Conservation (phyloP, 148 eudicot species). For the Limonium bicolor region DNA sequence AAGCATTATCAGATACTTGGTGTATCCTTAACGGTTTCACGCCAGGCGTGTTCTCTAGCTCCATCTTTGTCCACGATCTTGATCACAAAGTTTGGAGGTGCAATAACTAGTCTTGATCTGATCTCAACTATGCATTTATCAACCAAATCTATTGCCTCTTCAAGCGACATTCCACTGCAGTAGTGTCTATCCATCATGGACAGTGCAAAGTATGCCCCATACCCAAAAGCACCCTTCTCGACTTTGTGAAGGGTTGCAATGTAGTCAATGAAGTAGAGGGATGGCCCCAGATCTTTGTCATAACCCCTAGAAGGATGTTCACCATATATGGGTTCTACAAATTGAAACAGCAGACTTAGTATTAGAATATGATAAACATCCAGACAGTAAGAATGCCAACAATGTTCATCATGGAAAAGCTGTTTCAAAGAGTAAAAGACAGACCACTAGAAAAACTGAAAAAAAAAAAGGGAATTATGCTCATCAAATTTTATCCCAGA, state of each 20-base stretch:
- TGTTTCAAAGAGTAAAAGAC: too few species aligned
- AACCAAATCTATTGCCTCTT: slow-evolving; percentile 62
- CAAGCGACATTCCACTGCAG: slow-evolving; percentile 50
- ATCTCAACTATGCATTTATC: slow-evolving; percentile 71
- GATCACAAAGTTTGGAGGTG: slow-evolving; percentile 81
- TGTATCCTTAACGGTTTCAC: slow-evolving; percentile 49
- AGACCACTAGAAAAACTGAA: too few species aligned
- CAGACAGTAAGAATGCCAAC: not conserved
- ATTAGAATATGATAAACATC: not conserved
- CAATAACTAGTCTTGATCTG: slow-evolving; percentile 61
- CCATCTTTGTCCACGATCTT: slow-evolving; percentile 72
- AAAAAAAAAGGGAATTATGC: too few species aligned
- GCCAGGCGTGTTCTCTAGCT: slow-evolving; percentile 66
- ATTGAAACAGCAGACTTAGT: slow-evolving; percentile 1
- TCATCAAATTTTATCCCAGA: too few species aligned
- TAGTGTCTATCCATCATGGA: slow-evolving; percentile 84
- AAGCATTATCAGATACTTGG: too few species aligned
- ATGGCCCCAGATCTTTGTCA: slow-evolving; percentile 72
- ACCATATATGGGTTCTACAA: slow-evolving; percentile 73
- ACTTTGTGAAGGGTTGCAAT: slow-evolving; percentile 77
- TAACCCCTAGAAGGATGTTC: slow-evolving; percentile 65
- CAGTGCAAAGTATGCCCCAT: slow-evolving; percentile 67
- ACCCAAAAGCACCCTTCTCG: slow-evolving; percentile 75
- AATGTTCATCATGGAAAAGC: too few species aligned
- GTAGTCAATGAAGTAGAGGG: slow-evolving; percentile 72